These are phyloP conservation scores for Tetradesmus obliquus DNA, from an alignment of 139 green algal genomes.

Conservation along the genomic window DNA sequence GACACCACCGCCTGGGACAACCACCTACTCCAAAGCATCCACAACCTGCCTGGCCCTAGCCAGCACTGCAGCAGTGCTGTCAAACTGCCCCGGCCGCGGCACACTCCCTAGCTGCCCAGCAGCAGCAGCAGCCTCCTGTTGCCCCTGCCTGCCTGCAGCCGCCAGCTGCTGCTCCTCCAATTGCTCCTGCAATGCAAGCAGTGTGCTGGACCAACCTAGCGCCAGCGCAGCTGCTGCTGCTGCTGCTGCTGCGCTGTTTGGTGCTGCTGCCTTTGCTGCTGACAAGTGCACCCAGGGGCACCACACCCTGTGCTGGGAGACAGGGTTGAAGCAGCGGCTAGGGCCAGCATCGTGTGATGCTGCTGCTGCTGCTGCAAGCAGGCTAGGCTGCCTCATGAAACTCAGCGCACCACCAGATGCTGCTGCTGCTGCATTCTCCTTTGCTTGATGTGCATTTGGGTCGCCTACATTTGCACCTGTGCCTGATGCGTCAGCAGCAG, in stretches of 20 bases:
- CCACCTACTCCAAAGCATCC: conserved; percentile 18
- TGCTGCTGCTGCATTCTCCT: neutral
- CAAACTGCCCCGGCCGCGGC: conserved; percentile 23
- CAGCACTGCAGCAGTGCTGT: conserved; percentile 28
- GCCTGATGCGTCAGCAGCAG: neutral
- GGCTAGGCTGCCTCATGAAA: conserved; percentile 16
- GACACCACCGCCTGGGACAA: too few species aligned
- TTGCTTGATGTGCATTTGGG: neutral
- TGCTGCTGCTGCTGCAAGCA: conserved; percentile 12
- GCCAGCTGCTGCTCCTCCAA: conserved; percentile 33
- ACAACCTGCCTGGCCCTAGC: conserved; percentile 15
- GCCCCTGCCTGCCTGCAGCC: neutral
- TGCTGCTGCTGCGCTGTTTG: neutral
- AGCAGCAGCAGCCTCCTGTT: neutral
- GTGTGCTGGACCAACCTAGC: conserved; percentile 24
- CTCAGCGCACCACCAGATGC: neutral
- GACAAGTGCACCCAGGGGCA: conserved; percentile 33
- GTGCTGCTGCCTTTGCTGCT: neutral
- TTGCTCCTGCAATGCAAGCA: conserved; percentile 37
- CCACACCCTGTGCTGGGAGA: conserved; percentile 12
- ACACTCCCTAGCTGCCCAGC: neutral
- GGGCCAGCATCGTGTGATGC: neutral
- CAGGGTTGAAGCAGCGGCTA: conserved; percentile 15
- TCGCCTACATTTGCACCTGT: neutral
- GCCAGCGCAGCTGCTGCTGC: conserved; percentile 12